phyloP scores from a whole-genome alignment of 192 early-diverging fungal species.

The Mortierella claussenii region DNA sequence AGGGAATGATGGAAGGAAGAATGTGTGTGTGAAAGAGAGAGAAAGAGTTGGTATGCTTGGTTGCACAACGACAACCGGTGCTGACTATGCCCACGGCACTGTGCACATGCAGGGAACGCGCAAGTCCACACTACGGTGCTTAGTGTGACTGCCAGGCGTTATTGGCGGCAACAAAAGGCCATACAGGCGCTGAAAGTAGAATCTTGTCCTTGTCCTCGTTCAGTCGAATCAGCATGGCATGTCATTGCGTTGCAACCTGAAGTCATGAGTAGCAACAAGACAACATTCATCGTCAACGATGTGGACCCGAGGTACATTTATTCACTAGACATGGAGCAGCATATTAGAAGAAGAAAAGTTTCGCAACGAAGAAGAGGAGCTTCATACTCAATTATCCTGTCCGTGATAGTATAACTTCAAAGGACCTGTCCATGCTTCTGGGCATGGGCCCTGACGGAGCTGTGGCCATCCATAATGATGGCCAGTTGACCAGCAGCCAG shows the following conservation, averaged over 20 bases:
- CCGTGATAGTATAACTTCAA: too few relatives aligned
- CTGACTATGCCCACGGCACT: too few relatives aligned
- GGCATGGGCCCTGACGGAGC: conserved; percentile 1
- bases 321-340: too few relatives aligned
- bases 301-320: conserved; percentile 5
- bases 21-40: not conserved
- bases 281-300: conserved; percentile 4
- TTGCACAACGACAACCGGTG: not conserved
- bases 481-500: not conserved
- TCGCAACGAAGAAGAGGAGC: too few relatives aligned
- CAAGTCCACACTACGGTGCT: not conserved
- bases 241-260: too few relatives aligned
- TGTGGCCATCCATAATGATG: not conserved
- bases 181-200: not conserved
- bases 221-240: too few relatives aligned
- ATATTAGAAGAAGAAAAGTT: too few relatives aligned
- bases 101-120: conserved; percentile 16
- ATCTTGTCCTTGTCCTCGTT: not conserved
- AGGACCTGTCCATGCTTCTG: conserved; percentile 13
- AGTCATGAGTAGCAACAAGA: too few relatives aligned
- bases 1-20: not conserved
- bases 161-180: not conserved
- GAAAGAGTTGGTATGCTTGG: not conserved
- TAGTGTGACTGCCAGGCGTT: not conserved
- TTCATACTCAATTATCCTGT: too few relatives aligned